Evolutionary conservation across 2,329 filamentous ascomycete genomes (phyloP).

Genomic region (Cyphellophora attinorum): DNA sequence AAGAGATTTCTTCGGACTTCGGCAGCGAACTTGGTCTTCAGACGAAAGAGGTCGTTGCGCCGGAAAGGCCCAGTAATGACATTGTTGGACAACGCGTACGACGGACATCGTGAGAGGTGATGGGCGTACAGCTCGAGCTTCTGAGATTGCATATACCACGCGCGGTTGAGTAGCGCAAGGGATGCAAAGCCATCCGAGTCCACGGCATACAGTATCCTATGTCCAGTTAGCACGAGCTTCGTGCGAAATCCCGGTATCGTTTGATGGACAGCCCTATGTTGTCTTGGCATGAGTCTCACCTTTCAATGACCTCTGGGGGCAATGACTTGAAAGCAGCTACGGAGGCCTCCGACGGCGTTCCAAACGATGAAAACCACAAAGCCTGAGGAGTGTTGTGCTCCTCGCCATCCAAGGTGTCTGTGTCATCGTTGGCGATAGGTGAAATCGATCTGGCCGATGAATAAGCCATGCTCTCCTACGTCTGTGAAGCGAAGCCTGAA

Average conservation of each 20-base stretch:
- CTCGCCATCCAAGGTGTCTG: background rate
- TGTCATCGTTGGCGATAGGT: background rate
- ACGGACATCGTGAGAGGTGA: slow-evolving; percentile 34
- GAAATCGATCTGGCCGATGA: background rate
- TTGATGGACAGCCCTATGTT: no score
- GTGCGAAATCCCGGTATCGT: no score
- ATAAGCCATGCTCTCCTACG: background rate
- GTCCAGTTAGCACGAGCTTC: slow-evolving; percentile 7
- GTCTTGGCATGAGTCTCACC: slow-evolving; percentile 8
- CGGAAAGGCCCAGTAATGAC: slow-evolving; percentile 22
- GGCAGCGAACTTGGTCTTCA: slow-evolving; percentile 58
- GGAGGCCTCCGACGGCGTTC: background rate
- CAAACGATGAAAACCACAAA: background rate
- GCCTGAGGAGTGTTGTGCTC: background rate
- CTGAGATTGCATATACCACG: slow-evolving; percentile 35
- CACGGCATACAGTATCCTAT: slow-evolving; percentile 36
- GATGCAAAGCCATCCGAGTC: slow-evolving; percentile 40
- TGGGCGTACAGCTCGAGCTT: slow-evolving; percentile 34
- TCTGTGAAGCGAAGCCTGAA: no score
- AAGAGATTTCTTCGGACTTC: slow-evolving; percentile 71
- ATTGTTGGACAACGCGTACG: slow-evolving; percentile 29
- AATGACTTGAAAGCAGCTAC: slow-evolving; percentile 13
- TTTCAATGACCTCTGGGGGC: slow-evolving; percentile 14
- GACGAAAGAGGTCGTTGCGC: slow-evolving; percentile 39
- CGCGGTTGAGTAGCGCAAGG: slow-evolving; percentile 32